Percentiles rank a stretch among this genome's conserved stretches.
phyloP scores from a whole-genome alignment of 108 stramenopile genomes.

The Chaetoceros muelleri region DNA sequence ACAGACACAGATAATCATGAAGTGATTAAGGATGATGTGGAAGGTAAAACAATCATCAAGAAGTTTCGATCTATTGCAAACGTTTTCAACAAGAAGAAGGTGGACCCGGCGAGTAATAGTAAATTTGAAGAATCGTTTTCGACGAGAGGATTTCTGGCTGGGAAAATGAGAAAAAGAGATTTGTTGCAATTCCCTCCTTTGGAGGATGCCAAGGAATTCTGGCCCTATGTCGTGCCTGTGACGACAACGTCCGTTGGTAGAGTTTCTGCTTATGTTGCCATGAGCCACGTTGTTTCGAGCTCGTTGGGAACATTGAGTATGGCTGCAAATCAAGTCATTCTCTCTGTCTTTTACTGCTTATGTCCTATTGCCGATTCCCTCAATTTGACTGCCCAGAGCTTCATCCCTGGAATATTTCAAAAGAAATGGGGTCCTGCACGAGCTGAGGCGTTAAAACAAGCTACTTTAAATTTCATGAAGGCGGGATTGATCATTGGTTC shows the following conservation, averaged over 20 bases:
- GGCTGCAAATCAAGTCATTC: slow-evolving; percentile 74
- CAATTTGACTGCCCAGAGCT: slow-evolving; percentile 66
- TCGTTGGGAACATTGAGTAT: slow-evolving; percentile 60
- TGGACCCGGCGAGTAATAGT: too few species aligned
- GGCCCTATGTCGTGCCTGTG: slow-evolving; percentile 65
- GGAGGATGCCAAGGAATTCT: slow-evolving; percentile 27
- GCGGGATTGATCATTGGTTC: slow-evolving; percentile 50
- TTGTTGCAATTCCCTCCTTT: slow-evolving; percentile 27
- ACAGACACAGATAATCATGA: slow-evolving; percentile 1
- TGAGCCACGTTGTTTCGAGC: slow-evolving; percentile 67
- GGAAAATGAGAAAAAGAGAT: slow-evolving; percentile 18
- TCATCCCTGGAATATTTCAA: slow-evolving; percentile 55
- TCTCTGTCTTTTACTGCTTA: slow-evolving; percentile 65
- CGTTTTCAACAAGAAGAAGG: slow-evolving; percentile 2
- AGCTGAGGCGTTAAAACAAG: slow-evolving; percentile 40
- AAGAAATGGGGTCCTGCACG: slow-evolving; percentile 24
- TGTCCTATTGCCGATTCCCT: slow-evolving; percentile 69
- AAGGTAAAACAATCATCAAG: neutral
- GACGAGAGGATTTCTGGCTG: slow-evolving; percentile 26
- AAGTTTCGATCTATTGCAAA: neutral
- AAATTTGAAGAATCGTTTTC: neutral
- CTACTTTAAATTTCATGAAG: slow-evolving; percentile 51
- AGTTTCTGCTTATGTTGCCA: slow-evolving; percentile 68
- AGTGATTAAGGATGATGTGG: too few species aligned
- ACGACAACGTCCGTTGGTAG: slow-evolving; percentile 69